Conservation (phyloP, 208 protist species). For the Blechomonas ayalai region DNA sequence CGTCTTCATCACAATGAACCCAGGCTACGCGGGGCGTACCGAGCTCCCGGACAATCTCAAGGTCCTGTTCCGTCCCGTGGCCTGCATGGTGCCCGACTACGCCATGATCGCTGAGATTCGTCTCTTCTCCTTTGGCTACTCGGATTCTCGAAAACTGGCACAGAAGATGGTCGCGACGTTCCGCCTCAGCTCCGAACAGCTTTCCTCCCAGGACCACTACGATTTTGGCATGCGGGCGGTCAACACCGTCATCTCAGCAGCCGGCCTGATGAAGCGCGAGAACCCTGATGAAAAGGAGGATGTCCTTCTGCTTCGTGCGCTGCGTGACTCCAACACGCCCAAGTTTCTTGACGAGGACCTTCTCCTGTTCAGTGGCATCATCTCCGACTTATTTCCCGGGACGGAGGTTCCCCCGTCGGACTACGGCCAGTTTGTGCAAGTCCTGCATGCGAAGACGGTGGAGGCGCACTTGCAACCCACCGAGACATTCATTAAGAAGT, state of each 20-base stretch:
- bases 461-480: slow-evolving; percentile 91
- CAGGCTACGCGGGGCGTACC: slow-evolving; percentile 97
- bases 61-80: slow-evolving; percentile 95
- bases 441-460: slow-evolving; percentile 59
- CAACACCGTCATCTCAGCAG: slow-evolving; percentile 97
- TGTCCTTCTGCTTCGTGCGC: slow-evolving; percentile 91
- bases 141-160: slow-evolving; percentile 90
- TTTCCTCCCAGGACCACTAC: slow-evolving; percentile 97
- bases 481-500: slow-evolving; percentile 94
- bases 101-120: slow-evolving; percentile 98
- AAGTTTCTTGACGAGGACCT: slow-evolving; percentile 95
- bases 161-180: slow-evolving; percentile 98
- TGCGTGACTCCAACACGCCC: slow-evolving; percentile 96
- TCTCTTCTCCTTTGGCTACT: slow-evolving; percentile 98
- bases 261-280: slow-evolving; percentile 94
- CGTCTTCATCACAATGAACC: slow-evolving; percentile 98
- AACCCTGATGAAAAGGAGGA: slow-evolving; percentile 90
- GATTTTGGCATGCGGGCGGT: slow-evolving; percentile 99
- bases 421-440: slow-evolving; percentile 87
- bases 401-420: slow-evolving; percentile 83
- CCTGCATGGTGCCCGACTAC: slow-evolving; percentile 99
- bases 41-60: slow-evolving; percentile 98
- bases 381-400: slow-evolving; percentile 96
- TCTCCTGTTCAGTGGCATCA: slow-evolving; percentile 94
- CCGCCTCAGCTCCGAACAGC: slow-evolving; percentile 96